Conservation (phyloP, 768 basidiomycete genomes). For the Lactarius quietus region DNA sequence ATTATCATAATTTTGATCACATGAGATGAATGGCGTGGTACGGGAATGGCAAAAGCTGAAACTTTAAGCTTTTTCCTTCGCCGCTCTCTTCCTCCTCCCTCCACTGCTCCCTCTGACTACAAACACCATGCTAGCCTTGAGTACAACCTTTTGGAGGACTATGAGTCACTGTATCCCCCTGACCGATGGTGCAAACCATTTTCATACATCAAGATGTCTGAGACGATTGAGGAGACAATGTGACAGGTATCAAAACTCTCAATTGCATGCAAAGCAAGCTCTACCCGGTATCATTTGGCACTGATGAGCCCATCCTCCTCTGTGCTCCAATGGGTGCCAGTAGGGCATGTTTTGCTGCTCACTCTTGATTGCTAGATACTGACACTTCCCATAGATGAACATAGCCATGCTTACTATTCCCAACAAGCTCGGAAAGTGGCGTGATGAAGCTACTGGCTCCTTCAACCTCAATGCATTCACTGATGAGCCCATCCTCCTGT, state of each 20-base stretch:
- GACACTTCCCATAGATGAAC: conserved; percentile 66
- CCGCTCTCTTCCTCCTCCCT: too few species aligned
- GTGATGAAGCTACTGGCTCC: conserved; percentile 70
- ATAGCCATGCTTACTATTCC: conserved; percentile 95
- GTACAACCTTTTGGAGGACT: too few species aligned
- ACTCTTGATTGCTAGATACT: conserved; percentile 21
- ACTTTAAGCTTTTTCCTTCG: too few species aligned
- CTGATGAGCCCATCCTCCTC: conserved; percentile 90
- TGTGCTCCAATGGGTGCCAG: conserved; percentile 99
- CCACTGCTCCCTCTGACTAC: too few species aligned
- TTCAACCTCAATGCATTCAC: conserved; percentile 85
- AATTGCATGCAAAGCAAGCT: conserved; percentile 94
- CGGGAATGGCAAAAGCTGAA: too few species aligned
- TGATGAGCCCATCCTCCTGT: too few species aligned
- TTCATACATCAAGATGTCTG: conserved; percentile 75
- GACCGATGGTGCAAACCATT: conserved; percentile 72
- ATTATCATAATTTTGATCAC: too few species aligned
- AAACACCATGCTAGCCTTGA: too few species aligned
- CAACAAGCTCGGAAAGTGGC: conserved; percentile 83
- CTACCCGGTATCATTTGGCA: conserved; percentile 89
- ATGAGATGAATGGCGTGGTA: too few species aligned
- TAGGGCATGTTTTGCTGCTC: conserved; percentile 58
- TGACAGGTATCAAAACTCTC: conserved; percentile 67
- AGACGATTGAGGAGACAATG: conserved; percentile 85
- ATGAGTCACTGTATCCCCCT: too few species aligned